Conservation (phyloP, 176 grass and related monocot species). For the Cenchrus americanus region DNA sequence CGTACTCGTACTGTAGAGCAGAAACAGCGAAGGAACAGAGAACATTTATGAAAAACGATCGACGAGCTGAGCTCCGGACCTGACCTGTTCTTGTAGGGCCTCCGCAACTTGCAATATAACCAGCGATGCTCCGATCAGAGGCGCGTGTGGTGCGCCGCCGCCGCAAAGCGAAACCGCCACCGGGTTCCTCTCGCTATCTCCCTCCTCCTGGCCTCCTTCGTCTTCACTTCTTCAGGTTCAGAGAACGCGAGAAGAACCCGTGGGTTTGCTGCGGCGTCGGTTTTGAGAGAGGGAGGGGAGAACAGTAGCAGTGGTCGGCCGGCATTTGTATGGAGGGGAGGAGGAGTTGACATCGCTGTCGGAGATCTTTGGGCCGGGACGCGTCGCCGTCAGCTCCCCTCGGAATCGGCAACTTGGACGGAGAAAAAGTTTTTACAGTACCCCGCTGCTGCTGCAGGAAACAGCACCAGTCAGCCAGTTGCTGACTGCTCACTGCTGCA, state of each 20-base stretch:
- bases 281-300: background rate
- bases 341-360: constrained; percentile 38
- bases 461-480: too few species aligned
- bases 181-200: too few species aligned
- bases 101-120: background rate
- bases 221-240: background rate
- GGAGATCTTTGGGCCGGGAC: constrained; percentile 18
- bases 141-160: background rate
- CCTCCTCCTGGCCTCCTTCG: too few species aligned
- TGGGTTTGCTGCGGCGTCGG: background rate
- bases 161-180: background rate
- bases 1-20: too few species aligned
- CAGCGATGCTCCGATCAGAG: background rate
- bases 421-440: background rate
- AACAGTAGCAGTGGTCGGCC: background rate
- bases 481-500: background rate
- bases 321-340: constrained; percentile 38
- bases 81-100: constrained; percentile 9
- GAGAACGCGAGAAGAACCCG: constrained; percentile 9
- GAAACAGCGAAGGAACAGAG: background rate
- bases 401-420: constrained; percentile 24
- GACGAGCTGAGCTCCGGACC: background rate
- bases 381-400: constrained; percentile 5
- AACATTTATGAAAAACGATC: background rate
- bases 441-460: background rate